Evolutionary conservation across 208 protist genomes (phyloP).

Genomic region (Giardia muris): DNA sequence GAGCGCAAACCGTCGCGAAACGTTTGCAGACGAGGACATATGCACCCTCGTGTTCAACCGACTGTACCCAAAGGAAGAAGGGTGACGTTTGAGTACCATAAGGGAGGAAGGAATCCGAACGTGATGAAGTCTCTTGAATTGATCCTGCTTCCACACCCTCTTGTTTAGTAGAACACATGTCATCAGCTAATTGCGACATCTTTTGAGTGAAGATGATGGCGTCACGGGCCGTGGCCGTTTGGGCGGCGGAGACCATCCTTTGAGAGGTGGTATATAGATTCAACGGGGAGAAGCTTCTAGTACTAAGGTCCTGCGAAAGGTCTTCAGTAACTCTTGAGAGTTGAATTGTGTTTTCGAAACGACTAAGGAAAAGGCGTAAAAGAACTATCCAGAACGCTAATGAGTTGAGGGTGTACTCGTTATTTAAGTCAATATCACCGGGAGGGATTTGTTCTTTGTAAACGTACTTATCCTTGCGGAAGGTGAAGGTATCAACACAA

Average conservation of each 20-base stretch:
- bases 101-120: not conserved
- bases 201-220: too few relatives aligned
- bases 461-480: not conserved
- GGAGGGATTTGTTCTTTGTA: not conserved
- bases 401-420: not conserved
- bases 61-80: not conserved
- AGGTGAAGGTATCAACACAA: not conserved
- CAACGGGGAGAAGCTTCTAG: too few relatives aligned
- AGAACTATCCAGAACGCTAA: not conserved
- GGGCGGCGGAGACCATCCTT: too few relatives aligned
- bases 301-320: too few relatives aligned
- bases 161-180: too few relatives aligned
- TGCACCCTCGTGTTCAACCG: not conserved
- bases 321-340: too few relatives aligned
- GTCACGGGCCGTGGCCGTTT: too few relatives aligned
- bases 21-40: not conserved
- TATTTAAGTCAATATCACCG: not conserved
- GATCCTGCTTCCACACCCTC: too few relatives aligned
- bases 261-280: too few relatives aligned
- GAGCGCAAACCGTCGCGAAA: not conserved
- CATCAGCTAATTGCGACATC: too few relatives aligned
- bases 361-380: not conserved
- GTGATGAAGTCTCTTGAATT: too few relatives aligned
- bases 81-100: not conserved
- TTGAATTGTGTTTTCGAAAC: not conserved